Base-by-base conservation (phyloP, 305 asterid species). In the Plantago lanceolata region DNA sequence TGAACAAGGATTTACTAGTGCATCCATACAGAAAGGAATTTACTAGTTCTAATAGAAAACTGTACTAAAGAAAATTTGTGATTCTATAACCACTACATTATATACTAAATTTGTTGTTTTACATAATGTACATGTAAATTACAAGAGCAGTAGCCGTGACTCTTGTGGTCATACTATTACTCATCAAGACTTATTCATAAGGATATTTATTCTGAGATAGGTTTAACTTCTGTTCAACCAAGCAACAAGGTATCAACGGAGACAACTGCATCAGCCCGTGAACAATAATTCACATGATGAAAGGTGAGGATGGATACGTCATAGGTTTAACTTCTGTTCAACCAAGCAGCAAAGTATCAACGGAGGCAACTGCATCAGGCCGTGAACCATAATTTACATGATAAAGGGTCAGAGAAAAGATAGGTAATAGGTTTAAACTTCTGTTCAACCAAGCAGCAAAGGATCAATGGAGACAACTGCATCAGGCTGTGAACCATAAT, bases 221-320 rank as follows among this genome's bases (percentile, higher is more conserved):
- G 96, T 83, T 86, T 77, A 91, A 91, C 95, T 88, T 91, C 37
- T 76, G 94, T 91, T 88, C 78, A 86, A 88, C 98, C 97, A 71
- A 72, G 75, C 78, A 77, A 67, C 78, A 59, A 49, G 71, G 73
- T 61, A 43, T 45, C 70, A 66, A 64, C 52, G 43, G 63, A 53
- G 47, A 74, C 53, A 69, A 64, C 48, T 40, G 69, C 67, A 56
- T 70, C 78, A 64, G 72, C 61, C 64, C 12, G 95, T 87, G 96
- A 92, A 92, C 96, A 74, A 78, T 71, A 68, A 82, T 92, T 89
- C 97, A 92, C 97, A 66, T 37, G 71, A 67, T 35, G 57, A 57
- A 57, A 29, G 28, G 47, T 40, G 47, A 40, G 47, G 57, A 1
- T 1, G 28, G 28, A 24, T 24, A 24, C 2, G 28, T 24, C 28